Base-by-base conservation (phyloP, 176 grass and related monocot species). In the Areca catechu region DNA sequence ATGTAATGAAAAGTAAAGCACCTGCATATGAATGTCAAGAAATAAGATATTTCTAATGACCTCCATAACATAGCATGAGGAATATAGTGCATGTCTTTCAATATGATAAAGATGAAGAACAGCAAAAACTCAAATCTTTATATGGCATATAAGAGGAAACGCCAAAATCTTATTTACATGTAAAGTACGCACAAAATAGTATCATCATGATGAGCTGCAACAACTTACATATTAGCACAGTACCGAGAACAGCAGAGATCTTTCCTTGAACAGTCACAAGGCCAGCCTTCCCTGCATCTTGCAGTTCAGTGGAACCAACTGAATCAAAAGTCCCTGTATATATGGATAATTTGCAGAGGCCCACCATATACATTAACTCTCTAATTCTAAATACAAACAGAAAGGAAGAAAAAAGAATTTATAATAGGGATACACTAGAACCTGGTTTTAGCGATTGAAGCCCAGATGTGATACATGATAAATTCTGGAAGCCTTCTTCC, bases 401-500 rank as follows among this genome's bases (percentile, higher is more conserved):
- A 15, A 51, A 49, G 23, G 55, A 50, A 49, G 21, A 25, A 1
- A 19, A n/a, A 0, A n/a, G 4, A 19, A 16, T 47, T 27, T 56
- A 56, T 5, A 17, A 0, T 4, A 58, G 1, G 1, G 0, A 1
- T 22, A 69, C 14, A 48, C 5, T 4, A 22, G 20, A 74, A 91
- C 86, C 92, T 88, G 92, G 92, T 54, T 88, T 83, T 19, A 97
- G 24, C 73, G 81, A 82, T 58, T 88, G 92, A 67, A 97, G 92
- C 14, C 92, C 92, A 25, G 92, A 97, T 54, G 68, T 64, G 54
- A 97, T 87, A 52, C 83, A 91, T 34, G 80, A 64, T 29, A 97
- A 58, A 68, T 91, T 97, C 70, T 91, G 74, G 74, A 85, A 97
- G 24, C 86, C 86, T 77, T 72, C 69, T 71, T 65, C 76, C 78